Base-by-base conservation (phyloP, 768 basidiomycete species). In the Tricholoma saponaceum region DNA sequence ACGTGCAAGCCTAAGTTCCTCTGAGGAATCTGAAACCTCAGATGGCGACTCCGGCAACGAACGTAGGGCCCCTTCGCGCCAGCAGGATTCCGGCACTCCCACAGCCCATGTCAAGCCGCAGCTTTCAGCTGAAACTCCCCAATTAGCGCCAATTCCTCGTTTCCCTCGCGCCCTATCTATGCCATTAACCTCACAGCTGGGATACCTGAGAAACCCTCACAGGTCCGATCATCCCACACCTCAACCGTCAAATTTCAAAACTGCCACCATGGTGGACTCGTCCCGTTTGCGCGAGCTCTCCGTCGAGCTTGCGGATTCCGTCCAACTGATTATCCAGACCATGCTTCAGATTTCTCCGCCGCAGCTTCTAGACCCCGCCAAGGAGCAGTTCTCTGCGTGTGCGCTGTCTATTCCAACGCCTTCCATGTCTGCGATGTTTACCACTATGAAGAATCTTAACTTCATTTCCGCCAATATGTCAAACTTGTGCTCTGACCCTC, bases 381-480 rank as follows among this genome's bases (percentile, higher is more conserved):
- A 91, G 70, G 95, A 98, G 67, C 94, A 95, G 68, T 90, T 94
- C 66, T 89, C 94, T 1, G 89, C 92, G 23, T 96, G 92, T 69
- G 83, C 93, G 1, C 72, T 98, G 23, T 86, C 91, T 35, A 83
- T 97, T 44, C 95, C 95, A 9, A 90, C 90, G 0, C 83, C 93
- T 5, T 92, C 89, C 62, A 81, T 98, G 72, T 90, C 91, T 16
- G 91, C 92, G 37, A 79, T 98, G 69, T 83, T 97, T 69, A 92
- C 91, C 16, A 83, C 88, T 37, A 92, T 97, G 91, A 93, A 94
- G 74, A 90, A 89, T 62, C 82, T 98, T 62, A 96, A 96, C 69
- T 96, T 91, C 66, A 83, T 97, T 62, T 92, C 92, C 4, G 91
- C 90, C n/a, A 89, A 92, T 69, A 84, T 92, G 83, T 67, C 78